Conservation (phyloP, 495 filamentous ascomycete genomes). For the Pseudoneurospora amorphoporcata region DNA sequence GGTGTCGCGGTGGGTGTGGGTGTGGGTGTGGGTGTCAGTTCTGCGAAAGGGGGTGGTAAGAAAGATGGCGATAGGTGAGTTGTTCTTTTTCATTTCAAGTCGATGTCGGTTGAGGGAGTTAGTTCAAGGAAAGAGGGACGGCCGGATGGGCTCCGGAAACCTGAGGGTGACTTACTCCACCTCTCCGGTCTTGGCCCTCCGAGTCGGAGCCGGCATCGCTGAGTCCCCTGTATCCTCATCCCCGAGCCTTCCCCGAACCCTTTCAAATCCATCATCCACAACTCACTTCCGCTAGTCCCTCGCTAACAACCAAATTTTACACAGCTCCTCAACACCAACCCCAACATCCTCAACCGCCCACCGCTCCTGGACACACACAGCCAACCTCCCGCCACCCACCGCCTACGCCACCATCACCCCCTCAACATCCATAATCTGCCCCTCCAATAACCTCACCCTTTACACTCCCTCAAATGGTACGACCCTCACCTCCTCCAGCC, state of each 20-base stretch:
- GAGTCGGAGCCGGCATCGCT: background rate
- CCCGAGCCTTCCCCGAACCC: too few species aligned
- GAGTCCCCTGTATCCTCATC: too few species aligned
- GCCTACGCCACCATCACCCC: constrained; percentile 1
- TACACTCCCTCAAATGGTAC: constrained; percentile 12
- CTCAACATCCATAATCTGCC: constrained; percentile 14
- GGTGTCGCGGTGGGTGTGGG: constrained; percentile 21
- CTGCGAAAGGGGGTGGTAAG: background rate
- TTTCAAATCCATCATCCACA: background rate
- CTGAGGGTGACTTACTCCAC: background rate
- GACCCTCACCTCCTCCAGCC: background rate
- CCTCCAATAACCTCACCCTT: constrained; percentile 23
- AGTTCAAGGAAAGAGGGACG: background rate
- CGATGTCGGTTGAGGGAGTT: background rate
- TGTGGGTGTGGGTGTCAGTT: constrained; percentile 16
- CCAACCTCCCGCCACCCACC: constrained; percentile 7
- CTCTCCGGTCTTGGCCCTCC: background rate
- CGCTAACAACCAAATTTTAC: background rate
- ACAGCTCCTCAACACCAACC: background rate
- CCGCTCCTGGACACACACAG: background rate
- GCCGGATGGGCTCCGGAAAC: background rate
- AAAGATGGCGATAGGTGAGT: constrained; percentile 2
- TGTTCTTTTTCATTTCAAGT: background rate
- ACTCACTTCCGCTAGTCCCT: background rate
- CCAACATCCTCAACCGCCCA: background rate